Conservation (phyloP, 192 early-diverging fungal species). For the Coemansia sp. region DNA sequence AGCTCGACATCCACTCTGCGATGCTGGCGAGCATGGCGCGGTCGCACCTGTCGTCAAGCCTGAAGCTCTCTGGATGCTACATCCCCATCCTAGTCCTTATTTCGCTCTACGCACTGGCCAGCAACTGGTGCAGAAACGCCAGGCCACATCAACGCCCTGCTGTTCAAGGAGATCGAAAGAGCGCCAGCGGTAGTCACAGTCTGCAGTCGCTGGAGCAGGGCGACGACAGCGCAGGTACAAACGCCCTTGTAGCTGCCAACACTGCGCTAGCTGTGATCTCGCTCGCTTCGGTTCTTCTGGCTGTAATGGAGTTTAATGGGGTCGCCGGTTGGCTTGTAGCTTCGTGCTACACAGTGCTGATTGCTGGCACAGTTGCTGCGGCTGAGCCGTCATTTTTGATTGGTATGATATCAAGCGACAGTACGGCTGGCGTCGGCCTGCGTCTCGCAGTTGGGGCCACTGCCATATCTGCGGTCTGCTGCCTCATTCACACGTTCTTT, state of each 20-base stretch:
- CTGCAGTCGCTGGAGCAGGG: neutral
- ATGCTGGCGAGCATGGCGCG: conserved; percentile 27
- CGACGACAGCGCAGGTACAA: neutral
- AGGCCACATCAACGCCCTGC: conserved; percentile 8
- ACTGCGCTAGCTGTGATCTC: conserved; percentile 33
- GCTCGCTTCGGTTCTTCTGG: conserved; percentile 24
- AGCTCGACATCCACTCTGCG: conserved; percentile 28
- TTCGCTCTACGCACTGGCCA: conserved; percentile 1
- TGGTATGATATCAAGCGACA: conserved; percentile 8
- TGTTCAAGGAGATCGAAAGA: neutral
- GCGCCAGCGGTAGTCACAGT: neutral
- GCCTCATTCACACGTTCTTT: conserved; percentile 24
- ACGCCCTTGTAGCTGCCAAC: conserved; percentile 19
- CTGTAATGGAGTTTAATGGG: conserved; percentile 48
- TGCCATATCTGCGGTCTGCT: conserved; percentile 16
- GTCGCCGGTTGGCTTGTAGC: conserved; percentile 36
- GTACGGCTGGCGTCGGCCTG: conserved; percentile 21
- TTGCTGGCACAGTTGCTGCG: conserved; percentile 30
- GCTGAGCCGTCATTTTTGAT: conserved; percentile 27
- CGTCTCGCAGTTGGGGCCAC: conserved; percentile 24
- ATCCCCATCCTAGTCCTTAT: conserved; percentile 21
- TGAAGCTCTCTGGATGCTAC: conserved; percentile 41
- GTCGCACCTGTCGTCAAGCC: conserved; percentile 14
- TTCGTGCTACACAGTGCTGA: conserved; percentile 34
- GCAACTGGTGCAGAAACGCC: neutral